These are phyloP conservation scores for Mycosphaerelloides madeirae DNA, from an alignment of 2,329 filamentous ascomycete species.

Conservation along the genomic window DNA sequence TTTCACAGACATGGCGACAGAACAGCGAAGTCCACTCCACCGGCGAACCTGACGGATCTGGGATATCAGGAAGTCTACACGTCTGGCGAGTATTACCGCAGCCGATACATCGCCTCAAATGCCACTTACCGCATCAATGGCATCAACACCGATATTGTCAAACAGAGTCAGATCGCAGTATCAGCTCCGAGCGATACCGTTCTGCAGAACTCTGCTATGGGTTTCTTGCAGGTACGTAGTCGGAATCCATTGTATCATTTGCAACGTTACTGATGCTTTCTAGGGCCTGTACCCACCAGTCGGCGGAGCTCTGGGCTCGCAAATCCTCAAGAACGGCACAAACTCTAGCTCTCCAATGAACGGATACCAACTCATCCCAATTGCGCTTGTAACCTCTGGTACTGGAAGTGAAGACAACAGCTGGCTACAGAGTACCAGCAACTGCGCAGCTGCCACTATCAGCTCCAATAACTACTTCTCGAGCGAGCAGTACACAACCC, in stretches of 20 bases:
- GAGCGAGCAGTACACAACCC: conserved; percentile 46
- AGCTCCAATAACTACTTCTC: conserved; percentile 58
- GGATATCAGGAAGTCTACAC: conserved; percentile 71
- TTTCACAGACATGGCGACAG: conserved; percentile 88
- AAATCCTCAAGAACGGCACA: conserved; percentile 68
- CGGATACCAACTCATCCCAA: conserved; percentile 79
- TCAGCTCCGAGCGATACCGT: conserved; percentile 67
- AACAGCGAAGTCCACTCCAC: conserved; percentile 68
- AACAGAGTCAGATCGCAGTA: conserved; percentile 65
- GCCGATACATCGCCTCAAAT: conserved; percentile 64
- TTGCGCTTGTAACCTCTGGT: conserved; percentile 61
- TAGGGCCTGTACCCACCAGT: conserved; percentile 75
- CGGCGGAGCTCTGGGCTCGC: conserved; percentile 46
- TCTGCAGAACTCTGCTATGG: conserved; percentile 72
- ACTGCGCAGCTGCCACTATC: conserved; percentile 51
- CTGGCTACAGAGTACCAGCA: conserved; percentile 56
- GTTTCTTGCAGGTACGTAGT: conserved; percentile 60
- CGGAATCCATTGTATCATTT: no score
- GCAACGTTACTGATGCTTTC: no score
- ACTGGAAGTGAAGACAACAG: conserved; percentile 54
- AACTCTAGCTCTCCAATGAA: conserved; percentile 62
- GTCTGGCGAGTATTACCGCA: conserved; percentile 70
- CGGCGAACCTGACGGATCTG: conserved; percentile 69
- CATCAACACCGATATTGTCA: conserved; percentile 62
- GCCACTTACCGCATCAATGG: conserved; percentile 59